Base-by-base conservation (phyloP, 2,329 filamentous ascomycete species). In the Colletotrichum nymphaeae region DNA sequence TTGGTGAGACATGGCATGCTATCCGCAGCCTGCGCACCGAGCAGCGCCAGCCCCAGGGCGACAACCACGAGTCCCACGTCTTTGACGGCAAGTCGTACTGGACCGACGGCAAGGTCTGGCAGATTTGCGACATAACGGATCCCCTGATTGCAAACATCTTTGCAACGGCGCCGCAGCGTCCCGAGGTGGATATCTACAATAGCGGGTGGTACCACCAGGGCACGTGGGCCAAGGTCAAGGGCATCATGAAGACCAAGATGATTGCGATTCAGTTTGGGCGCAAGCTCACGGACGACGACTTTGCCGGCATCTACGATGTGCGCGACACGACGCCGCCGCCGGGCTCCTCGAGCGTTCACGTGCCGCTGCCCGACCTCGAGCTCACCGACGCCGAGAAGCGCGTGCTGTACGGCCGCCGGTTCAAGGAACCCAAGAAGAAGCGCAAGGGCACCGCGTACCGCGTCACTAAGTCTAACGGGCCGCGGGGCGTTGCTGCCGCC, bases 121-220 rank as follows among this genome's bases (percentile, higher is more conserved):
- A 98, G 85, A 89, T 97, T 30, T 97, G 95, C 84, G 97, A 99
- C 81, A 93, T 98, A 67, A 93, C 91, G 0, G 96, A 98, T 78
- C 94, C 95, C 0, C 79, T 95, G 1, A 86, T 98, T 1, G 84
- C 86, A 1, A 82, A 86, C 12, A 84, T 98, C 3, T 87, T 98
- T 52, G 88, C 91, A 24, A 89, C 90, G 0, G 86, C 91, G 0
- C 86, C 90, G 5, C 83, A 93, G 26, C 88, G 91, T 5, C 79
- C 84, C 0, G 84, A 85, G 11, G 93, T 90, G 81, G 91, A 93
- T 76, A 81, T 86, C 6, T 80, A 86, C 63, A 87, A 87, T 57
- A 94, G 94, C 77, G 96, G 96, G 1, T 99, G 94, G 94, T 98
- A 92, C 80, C 90, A 92, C 75, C 93, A 93, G 71, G 95, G 95